phyloP scores from a whole-genome alignment of 208 protist genomes.

The Vickermania ingenoplastis region DNA sequence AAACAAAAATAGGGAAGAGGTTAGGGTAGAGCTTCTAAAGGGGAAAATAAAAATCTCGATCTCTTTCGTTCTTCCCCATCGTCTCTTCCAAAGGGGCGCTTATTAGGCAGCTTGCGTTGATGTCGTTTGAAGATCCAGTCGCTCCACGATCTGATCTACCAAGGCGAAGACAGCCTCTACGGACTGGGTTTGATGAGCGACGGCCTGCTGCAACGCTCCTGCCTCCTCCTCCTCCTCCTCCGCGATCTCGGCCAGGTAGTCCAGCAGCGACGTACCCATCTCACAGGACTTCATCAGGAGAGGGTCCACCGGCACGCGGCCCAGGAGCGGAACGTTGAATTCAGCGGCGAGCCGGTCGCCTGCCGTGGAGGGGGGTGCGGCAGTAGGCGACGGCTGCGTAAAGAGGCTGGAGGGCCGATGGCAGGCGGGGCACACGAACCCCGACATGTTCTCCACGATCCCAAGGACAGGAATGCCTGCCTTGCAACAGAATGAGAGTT shows the following conservation, averaged over 20 bases:
- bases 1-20: too few species aligned
- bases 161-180: constrained; percentile 33
- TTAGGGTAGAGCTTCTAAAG: too few species aligned
- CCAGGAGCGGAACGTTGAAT: constrained; percentile 80
- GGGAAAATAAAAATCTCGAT: too few species aligned
- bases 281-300: constrained; percentile 87
- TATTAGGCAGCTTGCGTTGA: too few species aligned
- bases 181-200: constrained; percentile 24
- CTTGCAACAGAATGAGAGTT: constrained; percentile 98
- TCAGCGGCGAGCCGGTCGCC: constrained; percentile 69
- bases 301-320: constrained; percentile 85
- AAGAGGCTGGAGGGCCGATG: constrained; percentile 21
- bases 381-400: neutral
- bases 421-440: constrained; percentile 95
- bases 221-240: neutral
- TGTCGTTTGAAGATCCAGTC: too few species aligned
- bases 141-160: constrained; percentile 26
- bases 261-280: constrained; percentile 57
- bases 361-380: constrained; percentile 34
- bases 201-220: constrained; percentile 9
- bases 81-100: too few species aligned
- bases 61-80: too few species aligned
- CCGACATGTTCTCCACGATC: constrained; percentile 99
- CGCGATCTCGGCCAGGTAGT: constrained; percentile 12
- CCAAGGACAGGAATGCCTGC: constrained; percentile 94